Conservation (phyloP, 2,329 filamentous ascomycete genomes). For the Ophiosphaerella narmari region DNA sequence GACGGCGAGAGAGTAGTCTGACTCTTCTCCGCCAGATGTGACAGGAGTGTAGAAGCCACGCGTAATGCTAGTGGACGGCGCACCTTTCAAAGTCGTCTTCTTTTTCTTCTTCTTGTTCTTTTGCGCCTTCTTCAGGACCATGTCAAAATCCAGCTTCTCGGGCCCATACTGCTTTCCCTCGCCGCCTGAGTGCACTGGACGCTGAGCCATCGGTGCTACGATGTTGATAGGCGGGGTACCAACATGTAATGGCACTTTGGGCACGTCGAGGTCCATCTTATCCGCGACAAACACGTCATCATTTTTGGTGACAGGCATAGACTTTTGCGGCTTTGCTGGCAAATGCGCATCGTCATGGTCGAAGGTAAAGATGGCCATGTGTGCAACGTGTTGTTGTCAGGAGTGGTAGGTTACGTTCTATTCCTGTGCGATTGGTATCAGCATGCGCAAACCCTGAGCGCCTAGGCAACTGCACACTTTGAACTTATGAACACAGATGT, state of each 20-base stretch:
- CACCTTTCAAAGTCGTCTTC: conserved; percentile 32
- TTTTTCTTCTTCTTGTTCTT: conserved; percentile 48
- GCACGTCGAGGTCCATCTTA: conserved; percentile 32
- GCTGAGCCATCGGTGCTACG: conserved; percentile 37
- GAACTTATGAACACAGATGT: conserved; percentile 20
- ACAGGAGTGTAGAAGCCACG: conserved; percentile 57
- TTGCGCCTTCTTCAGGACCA: conserved; percentile 44
- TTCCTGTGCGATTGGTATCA: conserved; percentile 32
- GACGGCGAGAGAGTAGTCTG: conserved; percentile 51
- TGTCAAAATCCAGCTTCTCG: conserved; percentile 46
- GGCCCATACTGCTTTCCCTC: conserved; percentile 29
- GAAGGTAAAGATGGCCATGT: conserved; percentile 43
- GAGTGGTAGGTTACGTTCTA: conserved; percentile 16
- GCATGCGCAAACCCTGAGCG: conserved; percentile 18
- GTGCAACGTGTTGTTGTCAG: conserved; percentile 8
- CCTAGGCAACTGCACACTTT: conserved; percentile 28
- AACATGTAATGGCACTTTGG: conserved; percentile 25
- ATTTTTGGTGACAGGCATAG: conserved; percentile 9
- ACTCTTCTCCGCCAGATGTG: conserved; percentile 61
- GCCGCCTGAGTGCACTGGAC: conserved; percentile 25
- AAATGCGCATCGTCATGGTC: conserved; percentile 40
- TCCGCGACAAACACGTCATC: conserved; percentile 24
- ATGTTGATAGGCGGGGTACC: conserved; percentile 47
- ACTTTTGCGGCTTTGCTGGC: conserved; percentile 15
- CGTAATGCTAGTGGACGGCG: conserved; percentile 44